Percentiles rank a stretch among this genome's conserved stretches.
phyloP scores from a whole-genome alignment of 495 filamentous ascomycete genomes.

The Podospora fimiseda region DNA sequence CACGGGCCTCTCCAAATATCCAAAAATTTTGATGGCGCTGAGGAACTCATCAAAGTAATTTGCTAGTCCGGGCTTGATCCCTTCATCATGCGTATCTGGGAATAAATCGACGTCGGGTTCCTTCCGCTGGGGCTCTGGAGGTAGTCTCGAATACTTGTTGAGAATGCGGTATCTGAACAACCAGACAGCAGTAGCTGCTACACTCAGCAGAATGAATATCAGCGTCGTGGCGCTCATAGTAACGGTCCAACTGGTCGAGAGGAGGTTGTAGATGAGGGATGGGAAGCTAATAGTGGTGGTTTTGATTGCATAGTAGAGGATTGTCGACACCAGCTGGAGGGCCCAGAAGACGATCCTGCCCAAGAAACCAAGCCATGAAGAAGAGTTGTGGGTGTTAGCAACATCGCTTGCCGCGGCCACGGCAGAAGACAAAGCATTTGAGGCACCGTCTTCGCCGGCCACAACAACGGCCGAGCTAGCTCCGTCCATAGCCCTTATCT shows the following conservation, averaged over 20 bases:
- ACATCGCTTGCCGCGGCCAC: conserved; percentile 34
- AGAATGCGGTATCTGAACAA: conserved; percentile 88
- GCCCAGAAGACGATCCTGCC: conserved; percentile 45
- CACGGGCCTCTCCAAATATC: conserved; percentile 90
- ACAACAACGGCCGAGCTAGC: conserved; percentile 8
- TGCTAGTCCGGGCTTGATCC: conserved; percentile 80
- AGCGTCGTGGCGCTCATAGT: conserved; percentile 94
- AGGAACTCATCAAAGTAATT: conserved; percentile 98
- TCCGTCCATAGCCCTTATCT: conserved; percentile 10
- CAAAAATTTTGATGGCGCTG: conserved; percentile 98
- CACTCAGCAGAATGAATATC: conserved; percentile 70
- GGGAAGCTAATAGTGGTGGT: conserved; percentile 85
- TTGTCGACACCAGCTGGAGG: conserved; percentile 60
- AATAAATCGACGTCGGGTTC: conserved; percentile 93
- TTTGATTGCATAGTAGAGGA: conserved; percentile 76
- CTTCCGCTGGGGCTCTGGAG: conserved; percentile 90
- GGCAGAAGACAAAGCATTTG: conserved; percentile 26
- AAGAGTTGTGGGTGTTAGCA: conserved; percentile 30
- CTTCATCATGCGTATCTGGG: conserved; percentile 83
- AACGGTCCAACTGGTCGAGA: conserved; percentile 92
- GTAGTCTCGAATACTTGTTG: conserved; percentile 90
- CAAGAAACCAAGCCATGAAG: conserved; percentile 44
- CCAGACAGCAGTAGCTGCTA: conserved; percentile 81
- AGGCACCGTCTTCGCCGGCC: conserved; percentile 2
- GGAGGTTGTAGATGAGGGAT: conserved; percentile 82